These are phyloP conservation scores for Toxicodendron radicans DNA, from an alignment of 345 rosid species.

Conservation along the genomic window DNA sequence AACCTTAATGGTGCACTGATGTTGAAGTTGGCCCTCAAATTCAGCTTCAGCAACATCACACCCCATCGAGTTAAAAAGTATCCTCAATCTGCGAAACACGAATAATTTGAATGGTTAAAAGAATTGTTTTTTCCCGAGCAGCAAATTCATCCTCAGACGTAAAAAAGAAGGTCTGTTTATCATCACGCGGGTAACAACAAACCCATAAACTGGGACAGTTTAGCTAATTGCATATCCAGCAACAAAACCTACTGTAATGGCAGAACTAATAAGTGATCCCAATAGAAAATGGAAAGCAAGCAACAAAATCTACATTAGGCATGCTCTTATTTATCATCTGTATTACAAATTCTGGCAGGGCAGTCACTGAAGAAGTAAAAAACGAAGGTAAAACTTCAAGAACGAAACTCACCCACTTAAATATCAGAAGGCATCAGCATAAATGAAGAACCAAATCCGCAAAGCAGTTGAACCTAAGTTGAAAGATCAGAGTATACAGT, in stretches of 20 bases:
- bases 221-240: background rate
- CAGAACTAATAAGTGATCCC: background rate
- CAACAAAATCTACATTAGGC: background rate
- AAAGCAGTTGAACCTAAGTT: background rate
- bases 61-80: constrained; percentile 9
- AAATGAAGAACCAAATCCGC: constrained; percentile 1
- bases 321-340: background rate
- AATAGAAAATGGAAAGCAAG: background rate
- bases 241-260: background rate
- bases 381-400: background rate
- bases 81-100: constrained; percentile 12
- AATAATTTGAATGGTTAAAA: background rate
- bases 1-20: constrained; percentile 14
- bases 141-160: no score
- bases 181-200: background rate
- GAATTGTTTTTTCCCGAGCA: background rate
- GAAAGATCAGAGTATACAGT: background rate
- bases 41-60: constrained; percentile 8
- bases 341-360: background rate
- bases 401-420: background rate
- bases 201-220: background rate
- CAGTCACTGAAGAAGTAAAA: background rate
- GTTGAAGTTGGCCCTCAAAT: constrained; percentile 7
- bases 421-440: background rate
- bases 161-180: no score